Percentiles rank a stretch among this genome's conserved stretches.
Conservation (phyloP, 2,329 filamentous ascomycete genomes). For the Paecilomyces formosus region DNA sequence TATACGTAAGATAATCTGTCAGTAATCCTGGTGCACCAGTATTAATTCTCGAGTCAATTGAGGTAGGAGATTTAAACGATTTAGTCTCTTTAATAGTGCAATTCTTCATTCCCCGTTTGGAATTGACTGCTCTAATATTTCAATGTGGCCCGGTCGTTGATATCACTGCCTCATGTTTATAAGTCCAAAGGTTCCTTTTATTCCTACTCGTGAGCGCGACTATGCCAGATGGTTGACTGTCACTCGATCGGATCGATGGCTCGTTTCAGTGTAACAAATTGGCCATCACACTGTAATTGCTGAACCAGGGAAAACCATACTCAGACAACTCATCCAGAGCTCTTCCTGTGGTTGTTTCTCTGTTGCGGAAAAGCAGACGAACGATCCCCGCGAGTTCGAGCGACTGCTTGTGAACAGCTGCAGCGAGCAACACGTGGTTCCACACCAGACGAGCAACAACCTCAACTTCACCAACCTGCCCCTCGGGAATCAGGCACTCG, state of each 20-base stretch:
- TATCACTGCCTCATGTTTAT: not conserved
- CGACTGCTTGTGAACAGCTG: not conserved
- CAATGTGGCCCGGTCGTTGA: not conserved
- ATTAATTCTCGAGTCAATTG: too few relatives aligned
- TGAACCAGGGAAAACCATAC: not conserved
- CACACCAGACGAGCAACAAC: slow-evolving; percentile 5
- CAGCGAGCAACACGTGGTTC: slow-evolving; percentile 3
- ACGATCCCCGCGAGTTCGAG: slow-evolving; percentile 2
- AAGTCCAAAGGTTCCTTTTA: not conserved
- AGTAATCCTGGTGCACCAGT: too few relatives aligned
- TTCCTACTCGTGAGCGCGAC: not conserved
- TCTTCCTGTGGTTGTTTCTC: not conserved
- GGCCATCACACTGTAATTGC: not conserved
- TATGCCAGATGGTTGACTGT: not conserved
- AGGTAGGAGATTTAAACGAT: too few relatives aligned
- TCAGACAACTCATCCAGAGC: not conserved
- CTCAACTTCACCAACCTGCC: not conserved
- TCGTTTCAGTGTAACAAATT: not conserved
- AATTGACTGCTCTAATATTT: not conserved
- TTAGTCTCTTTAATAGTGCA: too few relatives aligned
- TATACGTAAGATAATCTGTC: too few relatives aligned
- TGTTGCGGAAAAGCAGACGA: slow-evolving; percentile 6
- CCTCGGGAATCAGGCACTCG: not conserved
- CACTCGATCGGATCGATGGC: not conserved
- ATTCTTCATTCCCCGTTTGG: not conserved